Evolutionary conservation across 345 rosid genomes (phyloP), one percentile per base, ranked within the genome.

Genomic region (Erodium maritimum): DNA sequence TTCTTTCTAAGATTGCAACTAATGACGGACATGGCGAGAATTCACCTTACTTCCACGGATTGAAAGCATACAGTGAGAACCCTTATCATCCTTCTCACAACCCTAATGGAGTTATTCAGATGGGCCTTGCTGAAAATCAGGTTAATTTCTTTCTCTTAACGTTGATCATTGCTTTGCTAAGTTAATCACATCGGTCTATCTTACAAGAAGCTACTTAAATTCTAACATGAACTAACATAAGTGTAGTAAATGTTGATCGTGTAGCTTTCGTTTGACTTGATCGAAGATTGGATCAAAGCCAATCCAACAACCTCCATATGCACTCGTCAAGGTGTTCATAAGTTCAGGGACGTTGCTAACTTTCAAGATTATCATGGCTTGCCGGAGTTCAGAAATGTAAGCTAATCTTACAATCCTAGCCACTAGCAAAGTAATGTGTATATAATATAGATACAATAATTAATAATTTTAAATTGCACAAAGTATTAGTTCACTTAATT

Each of bases 361-460:
- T 91, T 76, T 56, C 97, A 91, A 67, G 97, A 91, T 54, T 91
- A 91, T 63, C 90, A 88, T n/a, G n/a, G n/a, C n/a, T n/a, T n/a
- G n/a, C n/a, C n/a, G n/a, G n/a, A n/a, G n/a, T n/a, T n/a, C n/a
- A 51, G 97, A 33, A 20, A 21, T 11, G 12, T 59, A 50, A 65
- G 45, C 37, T 17, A 2, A 6, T n/a, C n/a, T n/a, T n/a, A n/a
- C n/a, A n/a, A n/a, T n/a, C 34, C 23, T 16, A 2, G 53, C 18
- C 11, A 14, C 37, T 46, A 21, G 23, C 14, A 8, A 52, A 21
- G 25, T 21, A 0, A 7, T n/a, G n/a, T n/a, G n/a, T n/a, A n/a
- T n/a, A n/a, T n/a, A n/a, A n/a, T n/a, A n/a, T n/a, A n/a, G n/a
- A n/a, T n/a, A n/a, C n/a, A n/a, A n/a, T n/a, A n/a, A n/a, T n/a